Conservation (phyloP, 352 stramenopile species). For the Phytophthora agathidicida region DNA sequence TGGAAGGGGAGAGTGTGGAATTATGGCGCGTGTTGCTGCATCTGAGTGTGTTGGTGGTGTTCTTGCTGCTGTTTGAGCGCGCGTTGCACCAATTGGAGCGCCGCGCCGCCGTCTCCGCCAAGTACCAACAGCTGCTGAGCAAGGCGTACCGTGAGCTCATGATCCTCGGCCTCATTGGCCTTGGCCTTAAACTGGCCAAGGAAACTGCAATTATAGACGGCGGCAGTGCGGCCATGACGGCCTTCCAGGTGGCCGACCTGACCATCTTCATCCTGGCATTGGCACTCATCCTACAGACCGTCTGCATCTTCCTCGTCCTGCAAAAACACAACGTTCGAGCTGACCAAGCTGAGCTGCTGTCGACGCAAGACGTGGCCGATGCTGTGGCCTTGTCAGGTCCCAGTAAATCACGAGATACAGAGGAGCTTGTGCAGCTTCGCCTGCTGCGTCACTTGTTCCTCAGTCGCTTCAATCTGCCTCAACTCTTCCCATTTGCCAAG, state of each 20-base stretch:
- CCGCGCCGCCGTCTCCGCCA: conserved; percentile 41
- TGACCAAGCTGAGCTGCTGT: conserved; percentile 46
- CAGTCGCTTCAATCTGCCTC: conserved; percentile 36
- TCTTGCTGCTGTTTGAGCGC: conserved; percentile 48
- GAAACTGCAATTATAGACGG: conserved; percentile 31
- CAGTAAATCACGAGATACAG: background rate
- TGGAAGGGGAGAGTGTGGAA: conserved; percentile 55
- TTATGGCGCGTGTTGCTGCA: conserved; percentile 52
- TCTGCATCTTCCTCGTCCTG: conserved; percentile 50
- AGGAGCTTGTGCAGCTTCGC: conserved; percentile 36
- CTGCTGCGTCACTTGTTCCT: conserved; percentile 54
- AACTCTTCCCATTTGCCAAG: conserved; percentile 74
- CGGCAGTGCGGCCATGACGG: conserved; percentile 33
- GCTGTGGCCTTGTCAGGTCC: background rate
- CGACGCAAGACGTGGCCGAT: conserved; percentile 34
- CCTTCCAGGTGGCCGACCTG: conserved; percentile 57
- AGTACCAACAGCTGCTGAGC: conserved; percentile 66
- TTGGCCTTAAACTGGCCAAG: conserved; percentile 53
- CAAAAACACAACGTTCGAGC: conserved; percentile 38
- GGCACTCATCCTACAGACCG: conserved; percentile 52
- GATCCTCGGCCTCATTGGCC: conserved; percentile 56
- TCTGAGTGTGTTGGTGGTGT: conserved; percentile 49
- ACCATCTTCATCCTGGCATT: conserved; percentile 61
- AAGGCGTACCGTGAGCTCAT: conserved; percentile 66
- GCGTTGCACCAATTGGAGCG: conserved; percentile 46